Conservation (phyloP, 1,284 basidiomycete genomes). For the Ustilago esculenta region DNA sequence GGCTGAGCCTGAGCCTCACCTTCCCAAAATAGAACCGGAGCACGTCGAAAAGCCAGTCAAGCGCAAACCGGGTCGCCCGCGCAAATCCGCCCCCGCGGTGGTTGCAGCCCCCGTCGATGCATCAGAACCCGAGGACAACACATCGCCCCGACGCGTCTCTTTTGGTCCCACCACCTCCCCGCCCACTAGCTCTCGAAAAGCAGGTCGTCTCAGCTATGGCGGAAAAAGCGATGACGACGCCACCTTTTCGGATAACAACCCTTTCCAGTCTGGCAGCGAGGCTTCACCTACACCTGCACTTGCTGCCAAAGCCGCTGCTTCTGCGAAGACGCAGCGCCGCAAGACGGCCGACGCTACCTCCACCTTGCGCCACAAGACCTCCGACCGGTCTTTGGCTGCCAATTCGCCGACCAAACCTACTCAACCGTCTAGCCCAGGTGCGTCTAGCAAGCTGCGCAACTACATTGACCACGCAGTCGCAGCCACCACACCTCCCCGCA, state of each 20-base stretch:
- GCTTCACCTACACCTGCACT: conserved; percentile 59
- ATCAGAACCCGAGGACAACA: conserved; percentile 72
- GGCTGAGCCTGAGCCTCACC: conserved; percentile 12
- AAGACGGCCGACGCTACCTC: conserved; percentile 36
- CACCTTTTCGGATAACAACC: conserved; percentile 71
- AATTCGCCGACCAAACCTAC: conserved; percentile 11
- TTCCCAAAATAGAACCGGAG: conserved; percentile 2
- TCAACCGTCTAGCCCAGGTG: conserved; percentile 7
- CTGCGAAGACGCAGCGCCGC: conserved; percentile 25
- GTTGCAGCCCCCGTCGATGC: conserved; percentile 11
- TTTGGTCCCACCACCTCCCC: conserved; percentile 20
- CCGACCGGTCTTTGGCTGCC: conserved; percentile 3
- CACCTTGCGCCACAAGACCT: conserved; percentile 30
- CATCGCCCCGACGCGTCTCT: conserved; percentile 19
- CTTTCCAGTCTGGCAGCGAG: conserved; percentile 71
- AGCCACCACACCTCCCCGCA: conserved; percentile 42
- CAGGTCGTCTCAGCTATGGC: conserved; percentile 23
- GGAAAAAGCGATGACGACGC: conserved; percentile 57
- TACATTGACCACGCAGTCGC: conserved; percentile 53
- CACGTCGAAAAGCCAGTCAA: conserved; percentile 23
- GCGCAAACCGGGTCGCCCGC: conserved; percentile 22
- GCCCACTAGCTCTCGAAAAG: conserved; percentile 6
- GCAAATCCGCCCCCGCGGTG: conserved; percentile 31
- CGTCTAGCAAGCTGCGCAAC: conserved; percentile 22
- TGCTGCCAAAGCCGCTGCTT: conserved; percentile 39